Evolutionary conservation across 179 eudicot species (phyloP), one percentile per base, ranked within the genome.

Genomic region (Dionaea muscipula): DNA sequence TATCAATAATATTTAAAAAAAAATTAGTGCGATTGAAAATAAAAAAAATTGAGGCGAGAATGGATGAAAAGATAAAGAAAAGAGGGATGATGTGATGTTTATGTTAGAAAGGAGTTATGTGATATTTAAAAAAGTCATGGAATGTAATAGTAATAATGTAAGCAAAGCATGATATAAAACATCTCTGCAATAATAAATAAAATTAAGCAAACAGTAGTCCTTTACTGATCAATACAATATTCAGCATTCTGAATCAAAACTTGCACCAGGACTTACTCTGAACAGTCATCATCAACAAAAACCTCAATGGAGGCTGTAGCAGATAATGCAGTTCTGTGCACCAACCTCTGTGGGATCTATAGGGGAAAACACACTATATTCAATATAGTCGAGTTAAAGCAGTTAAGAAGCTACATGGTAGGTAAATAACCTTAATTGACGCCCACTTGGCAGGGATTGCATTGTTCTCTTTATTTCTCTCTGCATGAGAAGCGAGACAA

Each of bases 391-490:
- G 31, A 14, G 27, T 16, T 20, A 3, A 33, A 39, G 22, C 36
- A 10, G 23, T 16, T 36, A 55, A 57, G 15, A 24, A 28, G 40
- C 18, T 26, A n/a, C 28, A 27, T 23, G 17, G 14, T 26, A 23
- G 24, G 21, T 19, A 51, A 55, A n/a, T 53, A 16, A 82, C 98
- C 91, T 91, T 84, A 61, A 65, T 68, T 53, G 91, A 75, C 58
- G 81, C 75, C 98, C 95, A 91, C 75, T 91, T 91, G 61, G 81
- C 67, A 52, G 95, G 91, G 56, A 84, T 62, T 53, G 83, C 79
- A 62, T 68, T 84, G 63, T 91, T 91, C 69, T 91, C 98, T 72
- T 91, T 91, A 60, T 84, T 84, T 66, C 98, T 87, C 55, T 87
- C 98, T 50, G 76, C 75, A 52, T 81, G 87, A 62, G 79, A 75